Percentiles rank a stretch among this genome's conserved stretches.
Evolutionary conservation across 2,329 filamentous ascomycete species (phyloP).

Genomic region (Coniochaeta sp.): DNA sequence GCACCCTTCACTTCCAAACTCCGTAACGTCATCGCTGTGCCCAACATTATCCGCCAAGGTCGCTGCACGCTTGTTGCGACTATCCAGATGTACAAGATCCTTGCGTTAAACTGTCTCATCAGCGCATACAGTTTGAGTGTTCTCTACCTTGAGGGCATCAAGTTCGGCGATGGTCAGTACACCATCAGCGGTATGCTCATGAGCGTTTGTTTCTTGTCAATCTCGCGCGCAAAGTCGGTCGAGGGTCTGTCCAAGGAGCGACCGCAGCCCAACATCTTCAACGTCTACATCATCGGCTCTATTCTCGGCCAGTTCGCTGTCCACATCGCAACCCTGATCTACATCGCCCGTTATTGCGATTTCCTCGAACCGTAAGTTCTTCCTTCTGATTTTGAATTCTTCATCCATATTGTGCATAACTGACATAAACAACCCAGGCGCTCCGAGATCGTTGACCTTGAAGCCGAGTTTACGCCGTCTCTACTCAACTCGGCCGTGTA

Average conservation of each 20-base stretch:
- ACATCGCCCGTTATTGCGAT: constrained; percentile 85
- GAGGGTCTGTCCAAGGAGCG: constrained; percentile 94
- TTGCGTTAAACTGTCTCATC: constrained; percentile 95
- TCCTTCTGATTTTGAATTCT: background rate
- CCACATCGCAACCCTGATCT: constrained; percentile 89
- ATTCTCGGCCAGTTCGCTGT: constrained; percentile 96
- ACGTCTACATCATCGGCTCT: constrained; percentile 96
- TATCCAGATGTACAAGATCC: constrained; percentile 99
- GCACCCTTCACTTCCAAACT: constrained; percentile 97
- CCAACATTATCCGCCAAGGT: constrained; percentile 96
- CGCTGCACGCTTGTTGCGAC: constrained; percentile 96
- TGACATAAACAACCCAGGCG: constrained; percentile 26
- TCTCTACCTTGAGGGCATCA: constrained; percentile 95
- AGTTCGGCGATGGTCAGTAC: constrained; percentile 96
- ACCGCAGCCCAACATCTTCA: constrained; percentile 98
- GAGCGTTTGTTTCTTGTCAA: constrained; percentile 98
- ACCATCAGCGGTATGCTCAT: constrained; percentile 99
- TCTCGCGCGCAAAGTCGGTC: constrained; percentile 93
- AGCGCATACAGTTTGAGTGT: constrained; percentile 96
- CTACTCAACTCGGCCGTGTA: constrained; percentile 96
- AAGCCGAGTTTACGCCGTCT: constrained; percentile 89
- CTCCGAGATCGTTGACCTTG: constrained; percentile 66
- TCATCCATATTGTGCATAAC: background rate
- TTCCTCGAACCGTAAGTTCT: constrained; percentile 71
- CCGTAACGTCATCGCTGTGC: constrained; percentile 91